Conservation (phyloP, 768 basidiomycete species). For the Cyclocybe aegerita region DNA sequence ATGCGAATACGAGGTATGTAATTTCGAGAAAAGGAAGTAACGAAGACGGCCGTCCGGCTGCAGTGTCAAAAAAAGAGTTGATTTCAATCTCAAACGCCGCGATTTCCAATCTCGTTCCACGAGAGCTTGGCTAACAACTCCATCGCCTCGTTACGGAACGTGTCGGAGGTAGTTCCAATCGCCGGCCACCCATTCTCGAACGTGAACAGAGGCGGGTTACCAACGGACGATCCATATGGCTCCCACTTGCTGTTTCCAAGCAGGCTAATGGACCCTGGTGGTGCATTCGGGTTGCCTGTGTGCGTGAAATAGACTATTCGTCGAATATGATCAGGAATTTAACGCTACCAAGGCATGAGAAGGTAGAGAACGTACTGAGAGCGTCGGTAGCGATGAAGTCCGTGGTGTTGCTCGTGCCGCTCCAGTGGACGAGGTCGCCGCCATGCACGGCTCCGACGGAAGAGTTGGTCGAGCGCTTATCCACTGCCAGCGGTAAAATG, state of each 20-base stretch:
- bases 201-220: constrained; percentile 11
- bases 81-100: no score
- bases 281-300: constrained; percentile 1
- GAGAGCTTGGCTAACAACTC: not conserved
- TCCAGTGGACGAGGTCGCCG: no score
- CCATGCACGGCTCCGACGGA: no score
- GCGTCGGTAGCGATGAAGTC: constrained; percentile 14
- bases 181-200: constrained; percentile 11
- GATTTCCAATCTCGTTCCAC: no score
- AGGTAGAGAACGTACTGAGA: constrained; percentile 9
- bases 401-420: no score
- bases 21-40: no score
- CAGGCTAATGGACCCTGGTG: constrained; percentile 3
- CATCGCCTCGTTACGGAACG: constrained; percentile 7
- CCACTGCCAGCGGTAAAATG: not conserved
- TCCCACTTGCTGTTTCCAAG: constrained; percentile 3
- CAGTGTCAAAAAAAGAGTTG: no score
- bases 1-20: no score
- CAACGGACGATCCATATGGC: not conserved
- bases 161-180: constrained; percentile 10
- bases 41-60: no score
- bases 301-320: constrained; percentile 10
- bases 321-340: no score
- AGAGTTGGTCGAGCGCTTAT: not conserved
- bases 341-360: no score